Conservation (phyloP, 2,329 filamentous ascomycete species). For the Diaporthe capsici region DNA sequence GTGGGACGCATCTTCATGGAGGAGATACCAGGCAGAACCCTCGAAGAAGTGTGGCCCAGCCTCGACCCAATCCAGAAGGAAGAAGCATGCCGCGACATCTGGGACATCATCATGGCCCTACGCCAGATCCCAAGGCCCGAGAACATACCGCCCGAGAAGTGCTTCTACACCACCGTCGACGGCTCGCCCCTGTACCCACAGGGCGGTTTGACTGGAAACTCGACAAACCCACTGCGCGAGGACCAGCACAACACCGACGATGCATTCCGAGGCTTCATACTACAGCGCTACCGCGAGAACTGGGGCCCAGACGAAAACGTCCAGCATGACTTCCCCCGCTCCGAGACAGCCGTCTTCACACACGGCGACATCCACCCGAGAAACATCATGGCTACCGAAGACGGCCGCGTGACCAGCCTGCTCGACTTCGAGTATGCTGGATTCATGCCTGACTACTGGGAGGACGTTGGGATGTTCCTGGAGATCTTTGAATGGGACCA, state of each 20-base stretch:
- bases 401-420: not conserved
- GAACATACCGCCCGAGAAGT: not conserved
- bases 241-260: not conserved
- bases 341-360: not conserved
- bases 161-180: slow-evolving; percentile 2
- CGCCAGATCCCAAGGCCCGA: not conserved
- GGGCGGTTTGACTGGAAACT: no score
- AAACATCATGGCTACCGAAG: not conserved
- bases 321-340: not conserved
- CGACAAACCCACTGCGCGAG: not conserved
- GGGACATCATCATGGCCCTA: not conserved
- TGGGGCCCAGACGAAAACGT: not conserved
- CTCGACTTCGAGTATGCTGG: not conserved
- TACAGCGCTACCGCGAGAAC: not conserved
- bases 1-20: not conserved
- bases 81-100: not conserved
- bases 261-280: not conserved
- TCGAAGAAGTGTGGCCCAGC: not conserved
- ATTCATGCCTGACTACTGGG: slow-evolving; percentile 11
- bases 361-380: slow-evolving; percentile 4
- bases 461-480: not conserved
- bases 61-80: not conserved
- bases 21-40: not conserved
- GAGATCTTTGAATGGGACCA: not conserved
- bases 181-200: slow-evolving; percentile 5